Evolutionary conservation across 306 rosid species (phyloP).

Genomic region (Sesbania bispinosa): DNA sequence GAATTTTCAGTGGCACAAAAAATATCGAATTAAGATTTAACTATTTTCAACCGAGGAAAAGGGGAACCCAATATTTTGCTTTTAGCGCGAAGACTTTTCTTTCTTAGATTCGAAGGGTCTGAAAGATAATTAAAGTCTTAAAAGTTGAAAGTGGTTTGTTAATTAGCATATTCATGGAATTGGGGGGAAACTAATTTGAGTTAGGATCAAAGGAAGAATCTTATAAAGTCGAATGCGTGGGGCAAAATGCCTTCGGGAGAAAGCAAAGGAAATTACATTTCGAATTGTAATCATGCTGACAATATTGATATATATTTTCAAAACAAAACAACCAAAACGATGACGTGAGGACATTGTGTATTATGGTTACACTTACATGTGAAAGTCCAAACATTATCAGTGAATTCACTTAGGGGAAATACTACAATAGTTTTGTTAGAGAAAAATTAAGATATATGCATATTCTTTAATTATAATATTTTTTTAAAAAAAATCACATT

Average conservation of each 20-base stretch:
- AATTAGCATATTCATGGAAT: neutral
- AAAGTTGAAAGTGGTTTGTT: constrained; percentile 1
- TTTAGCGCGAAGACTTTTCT: neutral
- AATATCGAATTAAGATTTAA: neutral
- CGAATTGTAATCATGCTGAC: too few relatives aligned
- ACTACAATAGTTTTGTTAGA: too few relatives aligned
- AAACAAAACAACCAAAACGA: too few relatives aligned
- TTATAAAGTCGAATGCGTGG: neutral
- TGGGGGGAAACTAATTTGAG: constrained; percentile 25
- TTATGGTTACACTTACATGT: too few relatives aligned
- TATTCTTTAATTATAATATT: too few relatives aligned
- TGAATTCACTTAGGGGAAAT: too few relatives aligned
- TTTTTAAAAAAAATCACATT: too few relatives aligned
- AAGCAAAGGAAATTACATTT: constrained; percentile 18
- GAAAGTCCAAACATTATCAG: too few relatives aligned
- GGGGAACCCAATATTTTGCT: neutral
- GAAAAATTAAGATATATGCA: too few relatives aligned
- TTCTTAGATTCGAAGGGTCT: neutral
- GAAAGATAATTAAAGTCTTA: neutral
- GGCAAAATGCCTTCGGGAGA: neutral
- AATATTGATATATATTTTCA: too few relatives aligned
- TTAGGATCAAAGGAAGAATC: neutral
- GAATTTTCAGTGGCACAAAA: neutral
- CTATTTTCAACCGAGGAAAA: too few relatives aligned
- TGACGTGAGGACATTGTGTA: too few relatives aligned